Evolutionary conservation across 192 early-diverging fungal genomes (phyloP), one percentile per base, ranked within the genome.

Genomic region (Mortierella antarctica): DNA sequence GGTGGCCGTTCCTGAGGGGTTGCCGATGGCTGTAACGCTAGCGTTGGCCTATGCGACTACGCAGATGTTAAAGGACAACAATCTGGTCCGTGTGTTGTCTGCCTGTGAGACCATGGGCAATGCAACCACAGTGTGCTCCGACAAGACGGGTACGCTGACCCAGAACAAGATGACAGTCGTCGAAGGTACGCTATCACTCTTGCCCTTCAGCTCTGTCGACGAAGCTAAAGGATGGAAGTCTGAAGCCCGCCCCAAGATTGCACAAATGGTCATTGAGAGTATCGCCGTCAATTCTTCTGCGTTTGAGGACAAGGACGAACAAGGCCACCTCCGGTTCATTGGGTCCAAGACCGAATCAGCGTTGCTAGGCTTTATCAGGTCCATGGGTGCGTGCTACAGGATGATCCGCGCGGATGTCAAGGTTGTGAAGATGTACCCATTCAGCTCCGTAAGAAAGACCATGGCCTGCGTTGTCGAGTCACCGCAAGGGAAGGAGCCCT

Each of bases 81-180:
- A 92, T 83, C 85, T 95, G 63, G 94, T 95, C 48, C 89, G 94
- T 73, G 88, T 91, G 46, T 88, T 95, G 58, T 87, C 94, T 17
- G 91, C 91, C 12, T 93, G 90, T 71, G 95, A 95, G 84, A 94
- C 92, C 15, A 93, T 95, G 91, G 95, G 95, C 54, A 91, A 91
- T 51, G 93, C 91, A 13, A 95, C 93, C 0, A 87, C 92, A 41
- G 89, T 96, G 8, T 96, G 93, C 84, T 93, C 93, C 2, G 94
- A 96, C 82, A 96, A 96, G 83, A 96, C 95, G 10, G 95, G 95
- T 13, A 96, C 95, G 4, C 79, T 96, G 65, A 96, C 95, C 1
- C 88, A 93, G 82, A 95, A 95, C 83, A 87, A 84, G 70, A 95
- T 95, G 94, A 93, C 92, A 0, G 90, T 95, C 4, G 92, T 93